Evolutionary conservation across 305 asterid species (phyloP), one percentile per base, ranked within the genome.

Genomic region (Fraxinus floribunda): DNA sequence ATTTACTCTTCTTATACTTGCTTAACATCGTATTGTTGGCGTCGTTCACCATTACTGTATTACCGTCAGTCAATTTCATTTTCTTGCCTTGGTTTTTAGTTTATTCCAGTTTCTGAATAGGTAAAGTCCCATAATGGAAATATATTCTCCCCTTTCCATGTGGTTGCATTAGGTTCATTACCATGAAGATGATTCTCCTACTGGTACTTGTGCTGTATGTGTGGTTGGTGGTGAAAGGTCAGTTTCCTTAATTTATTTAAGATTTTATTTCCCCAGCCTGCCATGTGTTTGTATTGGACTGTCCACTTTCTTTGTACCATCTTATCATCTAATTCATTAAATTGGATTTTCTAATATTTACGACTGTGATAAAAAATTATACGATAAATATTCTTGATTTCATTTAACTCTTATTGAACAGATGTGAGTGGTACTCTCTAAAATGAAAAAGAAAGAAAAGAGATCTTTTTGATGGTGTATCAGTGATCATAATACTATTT

Each of bases 121-220:
- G 5, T 24, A 24, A 7, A 46, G 52, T 29, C 30, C 38, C 46
- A 57, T 77, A n/a, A 57, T 75, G 41, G 1, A 76, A 72, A 78
- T 49, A 41, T 75, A 10, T 22, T 73, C 68, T 55, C 35, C 68
- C 44, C 36, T 64, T 18, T 70, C 77, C 75, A 78, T 10, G 1
- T 78, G 85, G 70, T 55, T 39, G 46, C 7, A 62, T 80, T 77
- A 96, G 98, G 98, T 93, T 89, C 95, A 91, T 85, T 96, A 94
- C 86, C 87, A 91, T 62, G 99, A 94, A 87, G 98, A 94, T 39
- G 98, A 96, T 29, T 77, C 96, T 81, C 93, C 97, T 62, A 96
- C 98, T 6, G 99, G 98, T 71, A 96, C 98, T 82, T 96, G 99
- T 82, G 98, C 91, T 70, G 97, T 96, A 57, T 96, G 98, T 76